These are phyloP conservation scores for Debaryomyces coudertii DNA, from an alignment of 1,139 yeast species.

Conservation along the genomic window DNA sequence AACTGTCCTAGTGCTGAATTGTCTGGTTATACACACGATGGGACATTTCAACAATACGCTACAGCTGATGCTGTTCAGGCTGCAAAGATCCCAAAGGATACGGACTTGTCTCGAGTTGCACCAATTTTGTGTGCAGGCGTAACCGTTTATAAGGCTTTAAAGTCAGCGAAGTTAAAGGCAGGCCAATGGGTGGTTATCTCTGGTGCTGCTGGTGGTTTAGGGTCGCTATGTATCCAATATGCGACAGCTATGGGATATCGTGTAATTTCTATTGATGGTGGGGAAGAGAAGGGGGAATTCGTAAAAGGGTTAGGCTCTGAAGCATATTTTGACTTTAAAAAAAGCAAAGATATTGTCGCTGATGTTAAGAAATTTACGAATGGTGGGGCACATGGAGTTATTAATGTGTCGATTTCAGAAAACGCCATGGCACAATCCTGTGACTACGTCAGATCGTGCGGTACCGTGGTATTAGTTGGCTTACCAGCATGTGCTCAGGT, in stretches of 20 bases:
- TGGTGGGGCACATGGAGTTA: conserved; percentile 81
- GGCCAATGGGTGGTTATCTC: conserved; percentile 80
- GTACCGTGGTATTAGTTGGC: conserved; percentile 75
- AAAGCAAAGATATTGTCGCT: conserved; percentile 56
- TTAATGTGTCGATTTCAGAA: conserved; percentile 74
- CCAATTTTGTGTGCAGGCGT: conserved; percentile 85
- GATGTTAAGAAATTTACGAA: conserved; percentile 62
- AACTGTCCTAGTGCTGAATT: conserved; percentile 69
- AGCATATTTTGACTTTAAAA: conserved; percentile 64
- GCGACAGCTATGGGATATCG: conserved; percentile 76
- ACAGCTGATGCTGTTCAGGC: conserved; percentile 88
- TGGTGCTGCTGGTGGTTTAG: conserved; percentile 83
- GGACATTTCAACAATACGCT: conserved; percentile 79
- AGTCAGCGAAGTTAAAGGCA: conserved; percentile 63
- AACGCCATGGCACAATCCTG: conserved; percentile 65
- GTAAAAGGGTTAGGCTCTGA: conserved; percentile 67
- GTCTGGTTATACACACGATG: conserved; percentile 79
- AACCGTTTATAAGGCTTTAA: conserved; percentile 77
- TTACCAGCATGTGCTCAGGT: conserved; percentile 74
- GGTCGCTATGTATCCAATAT: conserved; percentile 73
- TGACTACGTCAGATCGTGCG: conserved; percentile 66
- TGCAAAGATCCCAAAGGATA: conserved; percentile 69
- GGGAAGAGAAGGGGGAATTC: conserved; percentile 59
- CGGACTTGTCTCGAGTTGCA: conserved; percentile 73
- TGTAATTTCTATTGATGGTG: conserved; percentile 77